These are phyloP conservation scores for Hyparrhenia diplandra DNA, from an alignment of 176 grass and related monocot species.

Conservation along the genomic window DNA sequence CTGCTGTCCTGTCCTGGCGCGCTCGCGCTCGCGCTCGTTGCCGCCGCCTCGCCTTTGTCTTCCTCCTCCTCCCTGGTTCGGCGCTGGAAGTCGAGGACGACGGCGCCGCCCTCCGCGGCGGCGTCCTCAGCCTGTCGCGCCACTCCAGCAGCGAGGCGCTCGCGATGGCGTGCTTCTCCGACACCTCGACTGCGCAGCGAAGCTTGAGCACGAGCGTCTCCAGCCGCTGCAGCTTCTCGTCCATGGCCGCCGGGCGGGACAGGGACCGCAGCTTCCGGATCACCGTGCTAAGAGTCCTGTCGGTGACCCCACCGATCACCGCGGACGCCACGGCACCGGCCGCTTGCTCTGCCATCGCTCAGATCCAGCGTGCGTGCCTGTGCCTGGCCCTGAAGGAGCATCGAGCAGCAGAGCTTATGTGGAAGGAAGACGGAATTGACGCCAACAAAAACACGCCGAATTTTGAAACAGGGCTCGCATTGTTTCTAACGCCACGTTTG, in stretches of 20 bases:
- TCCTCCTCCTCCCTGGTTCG: not conserved
- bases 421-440: not conserved
- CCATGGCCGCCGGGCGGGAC: not conserved
- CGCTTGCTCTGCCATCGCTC: not conserved
- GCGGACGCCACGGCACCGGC: not conserved
- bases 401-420: not conserved
- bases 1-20: not conserved
- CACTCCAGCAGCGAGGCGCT: not conserved
- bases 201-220: conserved; percentile 12
- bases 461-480: no score
- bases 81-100: conserved; percentile 4
- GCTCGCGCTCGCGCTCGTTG: not conserved
- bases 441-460: no score
- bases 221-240: conserved; percentile 14
- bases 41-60: no score
- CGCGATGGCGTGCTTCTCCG: not conserved
- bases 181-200: not conserved
- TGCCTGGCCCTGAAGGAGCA: not conserved
- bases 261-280: not conserved
- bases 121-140: conserved; percentile 18
- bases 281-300: not conserved
- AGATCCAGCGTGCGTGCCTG: not conserved
- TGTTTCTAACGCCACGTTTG: no score
- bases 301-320: not conserved
- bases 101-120: not conserved